These are phyloP conservation scores for Ganoderma boninense DNA, from an alignment of 1,284 basidiomycete genomes.

Conservation along the genomic window DNA sequence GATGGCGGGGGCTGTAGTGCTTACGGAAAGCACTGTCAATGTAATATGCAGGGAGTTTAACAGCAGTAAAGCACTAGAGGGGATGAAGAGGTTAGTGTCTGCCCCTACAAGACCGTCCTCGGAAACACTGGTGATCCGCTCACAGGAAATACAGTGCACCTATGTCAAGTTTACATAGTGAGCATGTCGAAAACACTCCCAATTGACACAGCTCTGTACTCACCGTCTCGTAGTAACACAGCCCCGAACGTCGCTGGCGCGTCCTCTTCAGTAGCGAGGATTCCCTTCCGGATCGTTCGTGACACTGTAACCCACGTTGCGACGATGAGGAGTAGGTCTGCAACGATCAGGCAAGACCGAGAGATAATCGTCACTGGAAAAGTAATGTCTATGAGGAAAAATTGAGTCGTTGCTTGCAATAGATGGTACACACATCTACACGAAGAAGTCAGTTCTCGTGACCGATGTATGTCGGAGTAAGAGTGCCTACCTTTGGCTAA, in stretches of 20 bases:
- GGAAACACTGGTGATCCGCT: not conserved
- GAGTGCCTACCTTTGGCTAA: constrained; percentile 1
- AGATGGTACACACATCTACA: not conserved
- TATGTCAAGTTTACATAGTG: not conserved
- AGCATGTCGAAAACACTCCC: not conserved
- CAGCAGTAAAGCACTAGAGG: not conserved
- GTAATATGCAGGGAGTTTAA: constrained; percentile 9
- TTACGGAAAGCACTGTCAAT: constrained; percentile 11
- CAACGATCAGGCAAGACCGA: constrained; percentile 4
- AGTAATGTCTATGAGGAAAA: not conserved
- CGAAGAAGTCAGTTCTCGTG: too few species aligned
- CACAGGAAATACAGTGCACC: constrained; percentile 14
- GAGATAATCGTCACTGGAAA: constrained; percentile 8
- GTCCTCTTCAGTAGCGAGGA: not conserved
- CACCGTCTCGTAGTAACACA: constrained; percentile 7
- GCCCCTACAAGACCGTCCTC: not conserved
- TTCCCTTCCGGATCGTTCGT: not conserved
- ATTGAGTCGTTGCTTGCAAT: not conserved
- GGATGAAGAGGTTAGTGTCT: not conserved
- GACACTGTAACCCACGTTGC: constrained; percentile 9
- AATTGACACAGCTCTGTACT: too few species aligned
- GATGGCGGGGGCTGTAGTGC: not conserved
- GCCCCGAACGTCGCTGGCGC: not conserved
- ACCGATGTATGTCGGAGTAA: too few species aligned
- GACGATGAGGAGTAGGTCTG: constrained; percentile 10